phyloP scores from a whole-genome alignment of 805 yeast species.

The Zygosaccharomyces kombuchaensis region DNA sequence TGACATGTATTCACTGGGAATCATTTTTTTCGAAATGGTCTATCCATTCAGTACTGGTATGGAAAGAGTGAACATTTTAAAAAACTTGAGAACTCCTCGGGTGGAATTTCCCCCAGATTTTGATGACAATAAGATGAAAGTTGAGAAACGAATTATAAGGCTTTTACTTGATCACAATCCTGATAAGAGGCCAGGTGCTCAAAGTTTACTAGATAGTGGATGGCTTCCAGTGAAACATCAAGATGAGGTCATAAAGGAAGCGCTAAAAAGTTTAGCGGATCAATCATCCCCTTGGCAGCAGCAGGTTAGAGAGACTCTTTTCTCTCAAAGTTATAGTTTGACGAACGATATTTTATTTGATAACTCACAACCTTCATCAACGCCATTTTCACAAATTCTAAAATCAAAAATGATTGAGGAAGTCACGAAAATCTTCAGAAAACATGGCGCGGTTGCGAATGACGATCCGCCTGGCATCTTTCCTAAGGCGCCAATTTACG shows the following conservation, averaged over 20 bases:
- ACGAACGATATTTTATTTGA: constrained; percentile 86
- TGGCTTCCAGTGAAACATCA: constrained; percentile 83
- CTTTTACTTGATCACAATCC: constrained; percentile 78
- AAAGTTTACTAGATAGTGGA: constrained; percentile 71
- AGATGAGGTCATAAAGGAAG: constrained; percentile 85
- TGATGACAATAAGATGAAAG: constrained; percentile 43
- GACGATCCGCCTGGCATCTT: constrained; percentile 61
- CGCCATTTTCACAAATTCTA: constrained; percentile 49
- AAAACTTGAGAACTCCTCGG: constrained; percentile 52
- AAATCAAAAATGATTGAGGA: constrained; percentile 57
- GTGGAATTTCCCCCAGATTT: constrained; percentile 73
- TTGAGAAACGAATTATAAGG: constrained; percentile 65
- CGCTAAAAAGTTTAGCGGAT: constrained; percentile 76
- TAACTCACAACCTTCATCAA: constrained; percentile 31
- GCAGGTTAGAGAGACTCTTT: constrained; percentile 82
- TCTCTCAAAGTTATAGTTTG: constrained; percentile 76
- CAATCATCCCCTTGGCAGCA: constrained; percentile 93
- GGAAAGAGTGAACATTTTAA: constrained; percentile 81
- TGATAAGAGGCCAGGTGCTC: constrained; percentile 71
- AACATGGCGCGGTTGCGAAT: constrained; percentile 86
- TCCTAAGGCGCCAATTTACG: constrained; percentile 73
- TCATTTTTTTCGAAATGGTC: constrained; percentile 94
- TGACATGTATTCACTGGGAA: constrained; percentile 92
- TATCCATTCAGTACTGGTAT: constrained; percentile 81
- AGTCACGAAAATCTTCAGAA: constrained; percentile 58